Evolutionary conservation across 345 rosid species (phyloP), one percentile per base, ranked within the genome.

Genomic region (Litchi chinensis): DNA sequence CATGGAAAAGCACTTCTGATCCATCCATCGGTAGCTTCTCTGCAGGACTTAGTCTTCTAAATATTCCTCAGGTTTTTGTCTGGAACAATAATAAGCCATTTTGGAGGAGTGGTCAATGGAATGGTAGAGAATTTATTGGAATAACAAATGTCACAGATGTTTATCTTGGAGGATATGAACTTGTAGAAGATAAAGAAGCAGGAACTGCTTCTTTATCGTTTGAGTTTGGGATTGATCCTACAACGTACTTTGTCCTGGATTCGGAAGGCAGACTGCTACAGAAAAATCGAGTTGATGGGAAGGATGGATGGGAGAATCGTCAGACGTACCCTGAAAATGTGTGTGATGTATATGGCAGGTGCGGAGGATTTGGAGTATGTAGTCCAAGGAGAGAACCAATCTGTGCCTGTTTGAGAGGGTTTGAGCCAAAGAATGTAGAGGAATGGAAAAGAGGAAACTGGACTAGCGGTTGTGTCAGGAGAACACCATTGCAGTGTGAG

Each of bases 391-490:
- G 57, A 12, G 46, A 76, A 19, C 85, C 87, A 7, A 85, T 84
- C 32, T 92, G 97, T 73, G 84, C 79, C 48, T 92, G 95, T 60
- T 26, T 88, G 37, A 80, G 50, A 81, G 91, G 97, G 21, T 91
- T 86, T 81, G 78, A 73, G 16, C 93, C 97, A 0, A 86, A 65
- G 48, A 82, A 76, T 13, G 4, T 3, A 11, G 75, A 71, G 19
- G 91, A 88, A 74, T 91, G 93, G 93, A 59, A 5, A 0, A 48
- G 4, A n/a, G 71, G 88, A 52, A 86, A 84, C 12, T 91, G 90
- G 93, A 85, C 28, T 10, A 68, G 75, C 60, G 94, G 94, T 6
- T 89, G 97, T 65, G 73, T 70, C 3, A 89, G 92, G 68, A 81
- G 13, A 64, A 81, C 18, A 18, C 48, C 40, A 9, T 24, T 89